Evolutionary conservation across 495 filamentous ascomycete species (phyloP), one percentile per base, ranked within the genome.

Genomic region (Alectoria sarmentosa): DNA sequence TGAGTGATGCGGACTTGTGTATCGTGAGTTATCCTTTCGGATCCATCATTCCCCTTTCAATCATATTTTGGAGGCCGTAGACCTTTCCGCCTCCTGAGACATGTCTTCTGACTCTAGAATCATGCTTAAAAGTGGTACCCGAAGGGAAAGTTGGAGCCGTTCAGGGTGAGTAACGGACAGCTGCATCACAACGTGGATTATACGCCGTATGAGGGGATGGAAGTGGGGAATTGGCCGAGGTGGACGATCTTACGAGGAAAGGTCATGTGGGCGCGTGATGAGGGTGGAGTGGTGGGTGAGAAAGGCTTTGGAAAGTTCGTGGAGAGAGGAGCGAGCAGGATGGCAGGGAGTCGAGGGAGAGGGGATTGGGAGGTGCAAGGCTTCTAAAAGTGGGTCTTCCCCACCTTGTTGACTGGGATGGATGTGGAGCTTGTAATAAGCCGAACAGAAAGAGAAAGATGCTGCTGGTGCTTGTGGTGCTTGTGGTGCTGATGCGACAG

Each of bases 171-270:
- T 41, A 83, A 87, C 56, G 71, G 72, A 14, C 79, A 81, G 71
- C 70, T 88, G 63, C 83, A 86, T 67, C 84, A 86, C 63, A 76
- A 81, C 66, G 78, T 81, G 5, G 84, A 88, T 66, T 85, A 86
- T 66, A 86, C 83, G 34, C 83, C 83, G 1, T 88, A 79, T 66
- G 85, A 87, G 72, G 83, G 83, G 4, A 76, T 77, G 65, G 70
- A 67, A 38, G 68, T 86, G 42, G 73, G 73, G 38, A 83, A 86
- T 52, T 88, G 84, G 84, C 84, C 83, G 23, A 74, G 83, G 48
- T 86, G 83, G 69, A 86, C 83, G 9, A 74, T 87, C 19, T 66
- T 88, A 21, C 75, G 84, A 30, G 84, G 84, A 3, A 72, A 82
- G 63, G 77, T 86, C 4, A 78, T 86, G 6, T 88, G 82, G 61